phyloP scores from a whole-genome alignment of 805 yeast species.

The Yamadazyma sp. region DNA sequence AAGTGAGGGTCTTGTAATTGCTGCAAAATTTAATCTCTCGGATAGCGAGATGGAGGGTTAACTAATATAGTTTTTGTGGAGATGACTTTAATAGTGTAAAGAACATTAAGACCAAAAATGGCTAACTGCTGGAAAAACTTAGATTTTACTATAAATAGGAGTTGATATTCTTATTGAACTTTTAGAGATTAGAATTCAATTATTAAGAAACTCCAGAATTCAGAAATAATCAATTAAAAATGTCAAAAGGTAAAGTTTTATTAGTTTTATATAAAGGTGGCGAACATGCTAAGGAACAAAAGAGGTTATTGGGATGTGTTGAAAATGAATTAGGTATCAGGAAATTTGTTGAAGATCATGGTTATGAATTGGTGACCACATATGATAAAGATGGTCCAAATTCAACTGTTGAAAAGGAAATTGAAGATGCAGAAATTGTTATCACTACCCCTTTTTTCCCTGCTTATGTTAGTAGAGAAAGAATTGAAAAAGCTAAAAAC shows the following conservation, averaged over 20 bases:
- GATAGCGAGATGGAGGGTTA: too few relatives aligned
- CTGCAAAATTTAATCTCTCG: too few relatives aligned
- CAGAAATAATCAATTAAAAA: constrained; percentile 3
- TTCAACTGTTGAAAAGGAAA: constrained; percentile 59
- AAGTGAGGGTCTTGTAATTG: too few relatives aligned
- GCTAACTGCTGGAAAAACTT: too few relatives aligned
- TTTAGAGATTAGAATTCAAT: neutral
- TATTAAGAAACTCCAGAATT: neutral
- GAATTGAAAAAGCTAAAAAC: constrained; percentile 67
- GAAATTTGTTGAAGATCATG: constrained; percentile 59
- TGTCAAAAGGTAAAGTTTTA: constrained; percentile 41
- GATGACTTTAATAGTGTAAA: too few relatives aligned
- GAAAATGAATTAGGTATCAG: constrained; percentile 76
- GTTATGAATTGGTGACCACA: constrained; percentile 66
- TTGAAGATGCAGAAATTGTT: constrained; percentile 70
- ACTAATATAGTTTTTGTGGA: too few relatives aligned
- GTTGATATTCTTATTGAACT: too few relatives aligned
- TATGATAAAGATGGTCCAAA: constrained; percentile 62
- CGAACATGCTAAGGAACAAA: constrained; percentile 56
- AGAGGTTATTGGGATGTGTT: constrained; percentile 62
- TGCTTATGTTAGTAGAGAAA: constrained; percentile 64
- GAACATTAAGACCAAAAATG: too few relatives aligned
- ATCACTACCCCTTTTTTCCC: constrained; percentile 86
- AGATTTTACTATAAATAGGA: too few relatives aligned
- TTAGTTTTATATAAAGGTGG: constrained; percentile 60